Percentiles rank a stretch among this genome's conserved stretches.
Evolutionary conservation across 257 asterid genomes (phyloP).

Genomic region (Rauvolfia tetraphylla): DNA sequence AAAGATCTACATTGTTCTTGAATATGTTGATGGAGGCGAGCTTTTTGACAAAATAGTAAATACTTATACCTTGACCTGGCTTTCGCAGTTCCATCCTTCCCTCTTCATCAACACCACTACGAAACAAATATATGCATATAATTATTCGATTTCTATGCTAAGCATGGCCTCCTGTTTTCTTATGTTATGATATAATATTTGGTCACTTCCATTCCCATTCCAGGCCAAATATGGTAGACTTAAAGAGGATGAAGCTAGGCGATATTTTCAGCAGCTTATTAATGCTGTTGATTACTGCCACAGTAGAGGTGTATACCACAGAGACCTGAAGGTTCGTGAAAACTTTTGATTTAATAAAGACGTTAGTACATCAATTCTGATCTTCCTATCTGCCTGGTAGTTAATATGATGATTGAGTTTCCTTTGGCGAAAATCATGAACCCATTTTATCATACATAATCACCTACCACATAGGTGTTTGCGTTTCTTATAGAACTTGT

Average conservation of each 20-base stretch:
- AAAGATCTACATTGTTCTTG: conserved; percentile 76
- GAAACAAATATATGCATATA: background rate
- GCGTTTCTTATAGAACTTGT: background rate
- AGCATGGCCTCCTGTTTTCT: background rate
- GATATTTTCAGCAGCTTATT: conserved; percentile 75
- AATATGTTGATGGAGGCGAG: conserved; percentile 79
- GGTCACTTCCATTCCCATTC: background rate
- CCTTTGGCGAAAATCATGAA: background rate
- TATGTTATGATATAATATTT: background rate
- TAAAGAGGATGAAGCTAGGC: conserved; percentile 62
- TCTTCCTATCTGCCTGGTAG: background rate
- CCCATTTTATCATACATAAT: too few species aligned
- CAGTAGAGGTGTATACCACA: conserved; percentile 77
- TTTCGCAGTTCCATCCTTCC: conserved; percentile 1
- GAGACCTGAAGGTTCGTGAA: conserved; percentile 67
- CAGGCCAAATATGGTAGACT: conserved; percentile 73
- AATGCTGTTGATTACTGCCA: conserved; percentile 91
- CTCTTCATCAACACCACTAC: background rate
- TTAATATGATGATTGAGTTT: background rate
- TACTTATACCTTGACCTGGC: conserved; percentile 6
- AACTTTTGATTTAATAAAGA: background rate
- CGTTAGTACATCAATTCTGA: background rate
- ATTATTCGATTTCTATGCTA: background rate
- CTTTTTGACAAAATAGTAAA: conserved; percentile 83
- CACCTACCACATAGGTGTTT: too few species aligned